phyloP scores from a whole-genome alignment of 73 alveolate genomes.

The Durusdinium trenchii region DNA sequence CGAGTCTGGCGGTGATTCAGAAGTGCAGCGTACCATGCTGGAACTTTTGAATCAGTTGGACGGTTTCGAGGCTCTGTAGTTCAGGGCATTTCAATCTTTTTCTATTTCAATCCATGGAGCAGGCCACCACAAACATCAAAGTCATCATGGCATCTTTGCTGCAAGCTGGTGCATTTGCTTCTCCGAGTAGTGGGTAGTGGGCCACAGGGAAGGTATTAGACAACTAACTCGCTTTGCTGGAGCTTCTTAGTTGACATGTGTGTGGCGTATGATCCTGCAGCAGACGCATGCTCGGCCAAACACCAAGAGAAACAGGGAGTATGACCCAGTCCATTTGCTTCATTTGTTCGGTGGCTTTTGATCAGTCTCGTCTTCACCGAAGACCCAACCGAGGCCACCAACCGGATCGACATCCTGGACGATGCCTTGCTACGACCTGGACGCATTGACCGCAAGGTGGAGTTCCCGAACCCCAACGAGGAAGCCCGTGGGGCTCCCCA shows the following conservation, averaged over 20 bases:
- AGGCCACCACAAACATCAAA: constrained; percentile 95
- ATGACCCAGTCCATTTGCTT: too few relatives aligned
- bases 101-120: background rate
- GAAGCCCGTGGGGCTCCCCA: constrained; percentile 95
- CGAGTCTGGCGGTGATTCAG: constrained; percentile 99
- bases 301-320: too few relatives aligned
- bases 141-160: constrained; percentile 95
- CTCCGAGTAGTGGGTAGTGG: too few relatives aligned
- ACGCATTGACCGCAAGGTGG: constrained; percentile 99
- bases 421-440: constrained; percentile 99
- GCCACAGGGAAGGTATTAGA: background rate
- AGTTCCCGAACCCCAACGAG: constrained; percentile 99
- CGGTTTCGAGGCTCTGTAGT: constrained; percentile 98
- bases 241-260: background rate
- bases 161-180: too few relatives aligned
- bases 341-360: too few relatives aligned
- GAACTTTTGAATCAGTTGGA: constrained; percentile 99
- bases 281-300: too few relatives aligned
- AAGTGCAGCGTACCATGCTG: constrained; percentile 99
- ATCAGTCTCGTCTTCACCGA: background rate
- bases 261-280: background rate
- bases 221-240: background rate
- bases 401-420: constrained; percentile 99
- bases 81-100: background rate
- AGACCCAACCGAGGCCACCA: constrained; percentile 99